A percentile compares a stretch with the other conserved stretches of the same genome.
These are phyloP conservation scores for Hemisphaericaspora subhashii DNA, from an alignment of 1,139 yeast genomes.

Conservation along the genomic window DNA sequence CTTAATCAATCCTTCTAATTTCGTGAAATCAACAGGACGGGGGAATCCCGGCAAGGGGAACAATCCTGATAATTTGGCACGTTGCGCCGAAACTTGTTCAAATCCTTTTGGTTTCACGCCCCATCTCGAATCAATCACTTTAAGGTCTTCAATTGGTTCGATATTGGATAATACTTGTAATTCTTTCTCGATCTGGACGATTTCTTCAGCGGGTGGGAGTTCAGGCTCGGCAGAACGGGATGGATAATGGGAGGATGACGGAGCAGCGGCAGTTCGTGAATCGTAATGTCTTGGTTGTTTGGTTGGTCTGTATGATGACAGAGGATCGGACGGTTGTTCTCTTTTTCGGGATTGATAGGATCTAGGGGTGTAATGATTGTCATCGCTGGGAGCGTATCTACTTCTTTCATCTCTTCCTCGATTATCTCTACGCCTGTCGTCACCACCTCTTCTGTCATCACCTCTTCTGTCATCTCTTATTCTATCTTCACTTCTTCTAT, in stretches of 20 bases:
- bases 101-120: constrained; percentile 74
- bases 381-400: background rate
- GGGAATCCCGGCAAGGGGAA: constrained; percentile 78
- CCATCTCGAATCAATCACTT: constrained; percentile 62
- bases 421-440: background rate
- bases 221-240: constrained; percentile 7
- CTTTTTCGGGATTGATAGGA: constrained; percentile 3
- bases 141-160: constrained; percentile 29
- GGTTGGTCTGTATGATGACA: constrained; percentile 2
- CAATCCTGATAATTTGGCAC: constrained; percentile 79
- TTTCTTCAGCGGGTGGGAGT: constrained; percentile 8
- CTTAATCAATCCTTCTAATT: constrained; percentile 49
- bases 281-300: constrained; percentile 2
- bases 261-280: background rate
- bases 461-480: constrained; percentile 2
- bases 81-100: constrained; percentile 72
- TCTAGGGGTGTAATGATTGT: constrained; percentile 2
- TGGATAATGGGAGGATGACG: too few relatives aligned
- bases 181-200: constrained; percentile 12
- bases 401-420: constrained; percentile 4
- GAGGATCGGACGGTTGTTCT: background rate
- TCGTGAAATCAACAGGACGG: constrained; percentile 54
- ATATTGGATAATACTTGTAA: constrained; percentile 23
- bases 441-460: constrained; percentile 5
- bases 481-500: constrained; percentile 1